Percentiles rank a stretch among this genome's conserved stretches.
These are phyloP conservation scores for Populus euphratica DNA, from an alignment of 345 rosid species.

Conservation along the genomic window DNA sequence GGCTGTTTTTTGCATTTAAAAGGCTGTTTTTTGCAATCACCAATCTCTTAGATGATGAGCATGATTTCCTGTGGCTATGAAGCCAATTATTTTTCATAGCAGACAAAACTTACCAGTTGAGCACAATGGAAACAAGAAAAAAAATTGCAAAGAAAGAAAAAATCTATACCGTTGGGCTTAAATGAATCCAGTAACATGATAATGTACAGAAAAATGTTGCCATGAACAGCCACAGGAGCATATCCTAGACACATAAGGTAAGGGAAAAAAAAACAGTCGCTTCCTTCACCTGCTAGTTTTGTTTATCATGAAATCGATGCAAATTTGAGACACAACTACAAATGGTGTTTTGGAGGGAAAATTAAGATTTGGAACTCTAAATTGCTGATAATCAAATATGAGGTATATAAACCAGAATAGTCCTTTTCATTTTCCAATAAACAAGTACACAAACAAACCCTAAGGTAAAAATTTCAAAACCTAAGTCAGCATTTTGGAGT, in stretches of 20 bases:
- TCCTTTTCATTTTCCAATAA: not conserved
- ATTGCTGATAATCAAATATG: not conserved
- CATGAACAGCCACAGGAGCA: not conserved
- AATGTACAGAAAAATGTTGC: not conserved
- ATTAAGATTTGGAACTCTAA: not conserved
- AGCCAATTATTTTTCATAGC: not conserved
- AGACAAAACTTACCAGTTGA: not conserved
- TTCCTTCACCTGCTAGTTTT: not conserved
- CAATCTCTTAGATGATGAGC: not conserved
- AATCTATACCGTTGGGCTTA: not conserved
- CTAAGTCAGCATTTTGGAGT: not conserved
- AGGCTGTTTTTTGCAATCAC: not conserved
- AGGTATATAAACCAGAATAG: not conserved
- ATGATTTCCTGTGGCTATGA: not conserved
- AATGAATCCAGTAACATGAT: not conserved
- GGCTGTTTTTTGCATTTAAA: not conserved
- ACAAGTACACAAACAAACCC: not conserved
- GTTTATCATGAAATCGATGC: not conserved
- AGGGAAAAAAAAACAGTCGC: not conserved
- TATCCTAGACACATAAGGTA: not conserved
- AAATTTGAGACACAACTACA: not conserved
- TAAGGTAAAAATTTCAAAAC: not conserved
- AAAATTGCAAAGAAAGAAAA: not conserved
- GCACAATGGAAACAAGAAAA: not conserved
- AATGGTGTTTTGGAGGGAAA: constrained; percentile 1